phyloP scores from a whole-genome alignment of 805 yeast species.

The Vanderwaltozyma yarrowii region DNA sequence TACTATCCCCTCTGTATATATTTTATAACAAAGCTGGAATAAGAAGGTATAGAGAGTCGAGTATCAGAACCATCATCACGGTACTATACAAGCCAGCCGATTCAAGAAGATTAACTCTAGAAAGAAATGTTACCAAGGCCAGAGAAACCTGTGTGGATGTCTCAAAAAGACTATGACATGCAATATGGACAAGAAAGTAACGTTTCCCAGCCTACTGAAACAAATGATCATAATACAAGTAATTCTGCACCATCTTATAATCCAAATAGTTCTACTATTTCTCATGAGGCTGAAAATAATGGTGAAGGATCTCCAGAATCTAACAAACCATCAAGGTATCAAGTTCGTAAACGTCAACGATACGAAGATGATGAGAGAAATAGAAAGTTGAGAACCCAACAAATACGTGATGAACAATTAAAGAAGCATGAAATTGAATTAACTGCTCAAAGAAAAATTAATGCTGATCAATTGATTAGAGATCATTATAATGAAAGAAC shows the following conservation, averaged over 20 bases:
- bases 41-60: too few species aligned
- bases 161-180: constrained; percentile 29
- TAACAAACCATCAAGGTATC: background rate
- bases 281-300: background rate
- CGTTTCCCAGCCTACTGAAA: too few species aligned
- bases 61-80: too few species aligned
- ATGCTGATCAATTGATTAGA: constrained; percentile 60
- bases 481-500: constrained; percentile 83
- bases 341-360: constrained; percentile 15
- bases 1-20: too few species aligned
- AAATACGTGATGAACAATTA: constrained; percentile 26
- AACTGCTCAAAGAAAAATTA: constrained; percentile 30
- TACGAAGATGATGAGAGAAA: constrained; percentile 26
- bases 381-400: constrained; percentile 25
- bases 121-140: constrained; percentile 10
- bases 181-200: too few species aligned
- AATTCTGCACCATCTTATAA: too few species aligned
- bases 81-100: too few species aligned
- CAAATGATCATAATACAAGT: background rate
- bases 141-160: constrained; percentile 31
- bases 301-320: background rate
- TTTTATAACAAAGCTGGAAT: too few species aligned
- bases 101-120: too few species aligned
- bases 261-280: too few species aligned
- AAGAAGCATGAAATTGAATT: constrained; percentile 28